Percentiles rank a stretch among this genome's conserved stretches.
Evolutionary conservation across 192 early-diverging fungal species (phyloP).

Genomic region (Backusella circina): DNA sequence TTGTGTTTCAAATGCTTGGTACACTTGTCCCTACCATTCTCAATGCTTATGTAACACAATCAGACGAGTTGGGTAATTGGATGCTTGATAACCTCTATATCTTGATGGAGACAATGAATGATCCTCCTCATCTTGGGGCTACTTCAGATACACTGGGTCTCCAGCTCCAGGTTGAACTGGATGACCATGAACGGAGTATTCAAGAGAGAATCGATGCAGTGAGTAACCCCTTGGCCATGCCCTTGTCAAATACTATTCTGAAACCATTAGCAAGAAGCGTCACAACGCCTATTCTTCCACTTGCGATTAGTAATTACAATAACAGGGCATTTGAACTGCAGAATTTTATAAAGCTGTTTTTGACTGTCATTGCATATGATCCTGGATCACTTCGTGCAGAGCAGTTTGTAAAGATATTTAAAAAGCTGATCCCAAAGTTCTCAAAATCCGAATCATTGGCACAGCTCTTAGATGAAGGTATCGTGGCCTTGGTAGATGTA

Average conservation of each 20-base stretch:
- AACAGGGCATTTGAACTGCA: conserved; percentile 40
- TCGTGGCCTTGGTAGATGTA: conserved; percentile 46
- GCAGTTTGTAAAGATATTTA: conserved; percentile 50
- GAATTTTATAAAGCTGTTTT: conserved; percentile 53
- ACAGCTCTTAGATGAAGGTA: conserved; percentile 34
- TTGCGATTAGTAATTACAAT: conserved; percentile 11
- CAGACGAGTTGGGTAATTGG: conserved; percentile 29
- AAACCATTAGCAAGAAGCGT: conserved; percentile 27
- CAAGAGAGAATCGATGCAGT: conserved; percentile 28
- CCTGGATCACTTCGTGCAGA: conserved; percentile 51
- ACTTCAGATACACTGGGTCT: conserved; percentile 31
- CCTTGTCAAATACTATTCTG: conserved; percentile 24
- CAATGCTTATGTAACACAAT: conserved; percentile 29
- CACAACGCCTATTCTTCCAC: conserved; percentile 14
- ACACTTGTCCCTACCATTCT: conserved; percentile 47
- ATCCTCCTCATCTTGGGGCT: conserved; percentile 26
- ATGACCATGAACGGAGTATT: conserved; percentile 30
- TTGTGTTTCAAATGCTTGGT: conserved; percentile 55
- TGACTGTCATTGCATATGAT: conserved; percentile 57
- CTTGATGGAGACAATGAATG: conserved; percentile 45
- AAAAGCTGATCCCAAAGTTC: conserved; percentile 36
- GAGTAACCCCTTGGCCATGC: conserved; percentile 23
- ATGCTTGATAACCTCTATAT: conserved; percentile 41
- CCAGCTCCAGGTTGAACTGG: conserved; percentile 32
- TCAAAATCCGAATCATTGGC: conserved; percentile 14